phyloP scores from a whole-genome alignment of 2,329 filamentous ascomycete species.

The Talaromyces sp. region DNA sequence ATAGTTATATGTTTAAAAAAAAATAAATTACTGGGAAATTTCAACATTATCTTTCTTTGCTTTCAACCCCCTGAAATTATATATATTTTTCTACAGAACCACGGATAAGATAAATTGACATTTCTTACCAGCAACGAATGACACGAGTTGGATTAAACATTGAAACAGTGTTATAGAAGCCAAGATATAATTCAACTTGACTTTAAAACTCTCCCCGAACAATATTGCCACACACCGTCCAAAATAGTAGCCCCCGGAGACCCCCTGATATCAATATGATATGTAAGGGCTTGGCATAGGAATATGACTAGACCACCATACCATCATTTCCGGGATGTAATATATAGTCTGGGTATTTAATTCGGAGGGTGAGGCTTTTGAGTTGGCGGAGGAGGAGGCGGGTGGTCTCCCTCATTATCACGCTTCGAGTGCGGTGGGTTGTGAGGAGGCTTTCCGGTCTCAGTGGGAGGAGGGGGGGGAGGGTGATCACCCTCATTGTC shows the following conservation, averaged over 20 bases:
- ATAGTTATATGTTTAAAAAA: background rate
- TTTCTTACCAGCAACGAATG: background rate
- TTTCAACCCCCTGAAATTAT: too few relatives aligned
- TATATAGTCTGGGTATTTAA: background rate
- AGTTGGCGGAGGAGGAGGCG: background rate
- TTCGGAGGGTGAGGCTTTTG: background rate
- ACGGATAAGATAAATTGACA: too few relatives aligned
- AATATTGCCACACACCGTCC: background rate
- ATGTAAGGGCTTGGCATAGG: background rate
- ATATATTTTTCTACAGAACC: too few relatives aligned
- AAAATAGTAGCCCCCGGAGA: background rate
- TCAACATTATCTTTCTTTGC: background rate
- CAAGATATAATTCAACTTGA: background rate
- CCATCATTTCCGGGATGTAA: background rate
- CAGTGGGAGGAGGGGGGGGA: background rate
- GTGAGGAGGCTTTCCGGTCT: background rate
- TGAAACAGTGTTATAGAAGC: background rate
- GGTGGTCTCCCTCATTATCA: background rate
- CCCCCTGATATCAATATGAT: too few relatives aligned
- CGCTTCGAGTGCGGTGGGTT: background rate
- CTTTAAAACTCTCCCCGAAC: background rate
- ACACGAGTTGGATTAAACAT: background rate
- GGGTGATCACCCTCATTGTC: too few relatives aligned
- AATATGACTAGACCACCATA: background rate
- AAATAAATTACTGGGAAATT: background rate